These are phyloP conservation scores for Cinnamomum micranthum DNA, from an alignment of 164 flowering plant species.

Conservation along the genomic window DNA sequence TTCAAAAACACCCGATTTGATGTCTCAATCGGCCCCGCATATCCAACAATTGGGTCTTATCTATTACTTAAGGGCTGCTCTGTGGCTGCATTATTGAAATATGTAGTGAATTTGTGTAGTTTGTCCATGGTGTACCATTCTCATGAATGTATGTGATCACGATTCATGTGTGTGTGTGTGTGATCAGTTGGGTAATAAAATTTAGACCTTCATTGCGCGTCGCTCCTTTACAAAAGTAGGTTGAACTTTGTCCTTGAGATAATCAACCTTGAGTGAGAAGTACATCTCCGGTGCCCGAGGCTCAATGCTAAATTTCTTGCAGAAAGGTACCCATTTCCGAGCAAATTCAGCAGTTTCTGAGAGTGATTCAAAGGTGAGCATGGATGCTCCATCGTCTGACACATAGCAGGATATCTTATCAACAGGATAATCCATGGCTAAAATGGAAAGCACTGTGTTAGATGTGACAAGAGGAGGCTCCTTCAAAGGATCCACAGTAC, in stretches of 20 bases:
- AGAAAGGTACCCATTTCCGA: slow-evolving; percentile 94
- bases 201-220: slow-evolving; percentile 82
- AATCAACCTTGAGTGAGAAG: slow-evolving; percentile 77
- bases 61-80: too few species aligned
- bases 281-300: slow-evolving; percentile 97
- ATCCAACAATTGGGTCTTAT: too few species aligned
- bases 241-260: slow-evolving; percentile 93
- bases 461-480: slow-evolving; percentile 93
- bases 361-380: slow-evolving; percentile 83
- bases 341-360: slow-evolving; percentile 94
- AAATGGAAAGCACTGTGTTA: slow-evolving; percentile 77
- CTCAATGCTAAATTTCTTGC: slow-evolving; percentile 80
- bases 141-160: too few species aligned
- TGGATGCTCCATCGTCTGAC: slow-evolving; percentile 95
- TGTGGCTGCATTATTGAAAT: too few species aligned
- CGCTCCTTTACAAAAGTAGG: slow-evolving; percentile 95
- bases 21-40: too few species aligned
- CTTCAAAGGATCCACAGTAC: slow-evolving; percentile 93
- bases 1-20: too few species aligned
- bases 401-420: slow-evolving; percentile 88
- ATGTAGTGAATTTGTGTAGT: too few species aligned
- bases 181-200: neutral
- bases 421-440: slow-evolving; percentile 91
- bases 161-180: neutral
- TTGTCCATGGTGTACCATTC: too few species aligned